phyloP scores from a whole-genome alignment of 2,329 filamentous ascomycete genomes.

The Fusarium multiceps region DNA sequence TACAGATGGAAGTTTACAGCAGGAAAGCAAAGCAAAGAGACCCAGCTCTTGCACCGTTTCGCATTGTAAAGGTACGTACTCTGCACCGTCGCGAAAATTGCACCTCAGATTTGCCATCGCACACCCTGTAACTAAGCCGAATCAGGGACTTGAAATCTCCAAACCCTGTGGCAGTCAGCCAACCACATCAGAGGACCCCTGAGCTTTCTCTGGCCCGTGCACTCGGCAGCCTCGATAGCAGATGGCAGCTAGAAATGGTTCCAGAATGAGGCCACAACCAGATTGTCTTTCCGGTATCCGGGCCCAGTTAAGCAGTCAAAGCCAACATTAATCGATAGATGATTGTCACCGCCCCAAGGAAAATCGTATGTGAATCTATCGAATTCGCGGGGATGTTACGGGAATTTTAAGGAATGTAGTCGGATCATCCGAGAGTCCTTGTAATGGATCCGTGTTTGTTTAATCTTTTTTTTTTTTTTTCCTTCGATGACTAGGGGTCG shows the following conservation, averaged over 20 bases:
- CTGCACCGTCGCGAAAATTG: slow-evolving; percentile 3
- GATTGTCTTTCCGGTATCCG: slow-evolving; percentile 50
- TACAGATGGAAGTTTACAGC: background rate
- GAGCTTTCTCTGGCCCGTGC: slow-evolving; percentile 26
- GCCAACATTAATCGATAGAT: slow-evolving; percentile 9
- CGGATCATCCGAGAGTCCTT: slow-evolving; percentile 33
- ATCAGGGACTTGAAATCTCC: slow-evolving; percentile 35
- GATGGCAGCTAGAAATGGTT: slow-evolving; percentile 43
- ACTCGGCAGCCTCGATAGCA: slow-evolving; percentile 28
- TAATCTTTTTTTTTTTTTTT: slow-evolving; percentile 12
- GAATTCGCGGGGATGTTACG: slow-evolving; percentile 35
- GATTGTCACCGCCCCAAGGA: slow-evolving; percentile 33
- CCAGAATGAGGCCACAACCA: slow-evolving; percentile 53
- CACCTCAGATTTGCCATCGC: slow-evolving; percentile 21
- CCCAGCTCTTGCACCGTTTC: slow-evolving; percentile 14
- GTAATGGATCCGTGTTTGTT: background rate
- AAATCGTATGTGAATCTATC: slow-evolving; percentile 32
- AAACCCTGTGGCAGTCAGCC: slow-evolving; percentile 28
- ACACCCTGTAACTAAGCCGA: slow-evolving; percentile 17
- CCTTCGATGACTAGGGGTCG: slow-evolving; percentile 13
- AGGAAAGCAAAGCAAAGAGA: slow-evolving; percentile 8
- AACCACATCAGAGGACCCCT: slow-evolving; percentile 37
- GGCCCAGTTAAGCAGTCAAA: slow-evolving; percentile 38
- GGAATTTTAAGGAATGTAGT: slow-evolving; percentile 41
- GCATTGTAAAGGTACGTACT: slow-evolving; percentile 23